phyloP scores from a whole-genome alignment of 352 stramenopile genomes.

The Phytopythium helicoides region DNA sequence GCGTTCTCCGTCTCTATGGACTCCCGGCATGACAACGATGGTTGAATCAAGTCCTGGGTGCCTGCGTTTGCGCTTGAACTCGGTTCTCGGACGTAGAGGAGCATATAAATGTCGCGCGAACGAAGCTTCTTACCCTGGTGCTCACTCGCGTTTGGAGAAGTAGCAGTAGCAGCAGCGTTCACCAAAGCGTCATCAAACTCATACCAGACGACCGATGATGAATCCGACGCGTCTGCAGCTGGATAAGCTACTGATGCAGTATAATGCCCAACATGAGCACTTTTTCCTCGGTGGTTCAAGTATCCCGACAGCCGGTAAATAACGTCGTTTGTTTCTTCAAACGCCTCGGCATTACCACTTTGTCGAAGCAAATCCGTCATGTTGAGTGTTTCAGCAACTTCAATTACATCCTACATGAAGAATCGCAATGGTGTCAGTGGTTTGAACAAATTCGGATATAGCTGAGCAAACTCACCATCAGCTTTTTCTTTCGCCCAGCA shows the following conservation, averaged over 20 bases:
- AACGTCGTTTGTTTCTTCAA: conserved; percentile 32
- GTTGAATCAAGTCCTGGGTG: conserved; percentile 9
- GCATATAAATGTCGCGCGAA: conserved; percentile 86
- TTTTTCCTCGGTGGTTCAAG: conserved; percentile 82
- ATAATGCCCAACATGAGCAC: conserved; percentile 82
- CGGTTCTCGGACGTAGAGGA: conserved; percentile 65
- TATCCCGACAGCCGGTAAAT: conserved; percentile 76
- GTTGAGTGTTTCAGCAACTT: conserved; percentile 75
- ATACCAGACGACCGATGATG: conserved; percentile 50
- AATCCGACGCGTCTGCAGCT: conserved; percentile 9
- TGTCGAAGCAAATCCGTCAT: conserved; percentile 62
- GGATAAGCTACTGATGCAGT: conserved; percentile 76
- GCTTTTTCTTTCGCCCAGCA: conserved; percentile 76
- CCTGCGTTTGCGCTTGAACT: background rate
- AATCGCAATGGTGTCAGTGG: background rate
- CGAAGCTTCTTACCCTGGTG: conserved; percentile 52
- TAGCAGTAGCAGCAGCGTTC: conserved; percentile 36
- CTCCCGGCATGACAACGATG: conserved; percentile 31
- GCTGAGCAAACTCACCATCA: conserved; percentile 45
- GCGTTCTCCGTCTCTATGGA: conserved; percentile 52
- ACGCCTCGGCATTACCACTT: conserved; percentile 37
- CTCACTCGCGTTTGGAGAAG: conserved; percentile 43
- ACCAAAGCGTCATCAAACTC: conserved; percentile 84
- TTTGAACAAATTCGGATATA: background rate
- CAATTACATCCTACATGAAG: conserved; percentile 67